Evolutionary conservation across 2,329 filamentous ascomycete genomes (phyloP).

Genomic region (Fusarium circinatum): DNA sequence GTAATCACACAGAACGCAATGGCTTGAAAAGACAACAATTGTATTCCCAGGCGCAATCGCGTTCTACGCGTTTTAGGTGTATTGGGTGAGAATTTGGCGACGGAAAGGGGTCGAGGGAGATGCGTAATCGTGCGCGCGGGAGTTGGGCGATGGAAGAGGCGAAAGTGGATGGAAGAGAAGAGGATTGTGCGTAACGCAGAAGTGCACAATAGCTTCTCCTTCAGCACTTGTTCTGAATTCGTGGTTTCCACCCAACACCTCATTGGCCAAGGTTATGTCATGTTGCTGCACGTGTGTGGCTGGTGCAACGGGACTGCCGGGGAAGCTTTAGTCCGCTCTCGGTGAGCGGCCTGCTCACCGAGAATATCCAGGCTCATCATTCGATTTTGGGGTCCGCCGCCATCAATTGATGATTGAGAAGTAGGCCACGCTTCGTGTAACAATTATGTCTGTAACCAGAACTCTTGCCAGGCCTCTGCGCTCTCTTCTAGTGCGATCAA

Average conservation of each 20-base stretch:
- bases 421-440: not conserved
- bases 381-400: slow-evolving; percentile 31
- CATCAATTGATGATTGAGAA: slow-evolving; percentile 17
- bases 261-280: slow-evolving; percentile 43
- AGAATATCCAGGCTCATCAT: slow-evolving; percentile 34
- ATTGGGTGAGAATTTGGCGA: not conserved
- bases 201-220: slow-evolving; percentile 26
- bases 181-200: slow-evolving; percentile 26
- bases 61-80: slow-evolving; percentile 27
- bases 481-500: slow-evolving; percentile 25
- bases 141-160: slow-evolving; percentile 12
- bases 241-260: slow-evolving; percentile 32
- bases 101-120: not conserved
- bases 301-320: slow-evolving; percentile 25
- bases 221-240: slow-evolving; percentile 38
- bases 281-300: slow-evolving; percentile 41
- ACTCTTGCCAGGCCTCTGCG: slow-evolving; percentile 29
- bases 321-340: slow-evolving; percentile 42
- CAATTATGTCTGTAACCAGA: slow-evolving; percentile 35
- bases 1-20: slow-evolving; percentile 10
- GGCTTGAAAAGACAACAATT: slow-evolving; percentile 17
- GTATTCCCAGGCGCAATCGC: slow-evolving; percentile 10
- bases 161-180: slow-evolving; percentile 24
- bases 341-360: slow-evolving; percentile 31
- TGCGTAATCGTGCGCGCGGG: slow-evolving; percentile 16